A percentile compares a stretch with the other conserved stretches of the same genome.
Evolutionary conservation across 257 asterid genomes (phyloP).

Genomic region (Capsicum rhomboideum): DNA sequence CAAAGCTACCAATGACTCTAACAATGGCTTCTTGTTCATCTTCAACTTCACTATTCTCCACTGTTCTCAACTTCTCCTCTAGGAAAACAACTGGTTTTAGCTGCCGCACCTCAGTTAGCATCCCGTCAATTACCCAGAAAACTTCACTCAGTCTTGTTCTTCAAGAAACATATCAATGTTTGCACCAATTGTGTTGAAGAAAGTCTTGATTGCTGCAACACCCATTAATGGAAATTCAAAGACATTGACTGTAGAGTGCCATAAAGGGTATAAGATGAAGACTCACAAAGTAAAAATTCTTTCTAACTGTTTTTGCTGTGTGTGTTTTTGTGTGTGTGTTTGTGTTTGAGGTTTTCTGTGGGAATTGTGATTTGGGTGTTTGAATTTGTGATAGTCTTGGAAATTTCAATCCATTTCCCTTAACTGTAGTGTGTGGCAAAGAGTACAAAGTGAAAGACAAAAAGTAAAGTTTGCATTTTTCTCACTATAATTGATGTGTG

Average conservation of each 20-base stretch:
- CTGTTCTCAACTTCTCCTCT: neutral
- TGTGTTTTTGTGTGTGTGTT: neutral
- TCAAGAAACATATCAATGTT: constrained; percentile 37
- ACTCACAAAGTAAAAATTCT: constrained; percentile 20
- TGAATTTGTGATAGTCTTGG: neutral
- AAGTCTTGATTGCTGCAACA: neutral
- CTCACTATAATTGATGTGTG: neutral
- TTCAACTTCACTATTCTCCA: neutral
- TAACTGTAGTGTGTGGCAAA: neutral
- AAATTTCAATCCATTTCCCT: constrained; percentile 55
- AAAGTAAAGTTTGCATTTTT: neutral
- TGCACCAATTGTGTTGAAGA: constrained; percentile 36
- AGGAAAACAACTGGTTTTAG: constrained; percentile 18
- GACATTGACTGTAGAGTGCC: constrained; percentile 36
- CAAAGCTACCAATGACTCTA: neutral
- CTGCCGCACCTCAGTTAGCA: constrained; percentile 13
- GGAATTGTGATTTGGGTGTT: neutral
- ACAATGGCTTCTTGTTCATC: constrained; percentile 24
- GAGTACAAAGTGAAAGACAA: constrained; percentile 4
- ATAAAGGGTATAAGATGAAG: constrained; percentile 34
- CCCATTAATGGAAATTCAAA: constrained; percentile 16
- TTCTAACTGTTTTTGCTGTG: constrained; percentile 5
- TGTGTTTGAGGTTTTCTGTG: neutral
- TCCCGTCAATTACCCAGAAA: constrained; percentile 27
- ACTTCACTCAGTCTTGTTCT: constrained; percentile 39